A percentile compares a stretch with the other conserved stretches of the same genome.
Conservation (phyloP, 352 stramenopile species). For the Peronospora belbahrii region DNA sequence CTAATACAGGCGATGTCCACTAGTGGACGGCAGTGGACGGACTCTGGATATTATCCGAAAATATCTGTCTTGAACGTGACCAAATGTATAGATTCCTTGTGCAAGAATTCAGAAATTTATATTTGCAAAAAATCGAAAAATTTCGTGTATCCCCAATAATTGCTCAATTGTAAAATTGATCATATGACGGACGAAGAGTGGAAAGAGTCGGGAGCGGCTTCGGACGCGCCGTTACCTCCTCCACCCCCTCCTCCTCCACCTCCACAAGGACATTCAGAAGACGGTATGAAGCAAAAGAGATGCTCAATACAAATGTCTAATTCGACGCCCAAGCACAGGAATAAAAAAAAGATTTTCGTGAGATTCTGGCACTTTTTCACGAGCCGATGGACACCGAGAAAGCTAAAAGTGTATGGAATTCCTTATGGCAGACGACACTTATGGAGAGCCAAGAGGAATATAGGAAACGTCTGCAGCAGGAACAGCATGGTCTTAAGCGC, state of each 20-base stretch:
- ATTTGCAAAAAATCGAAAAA: too few relatives aligned
- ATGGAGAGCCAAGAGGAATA: conserved; percentile 56
- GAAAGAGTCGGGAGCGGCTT: conserved; percentile 14
- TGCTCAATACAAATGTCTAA: not conserved
- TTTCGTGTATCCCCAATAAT: too few relatives aligned
- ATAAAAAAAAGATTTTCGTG: conserved; percentile 60
- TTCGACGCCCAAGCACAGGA: conserved; percentile 17
- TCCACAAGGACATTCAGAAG: conserved; percentile 16
- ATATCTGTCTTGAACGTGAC: too few relatives aligned
- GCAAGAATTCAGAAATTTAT: too few relatives aligned
- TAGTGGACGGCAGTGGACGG: not conserved
- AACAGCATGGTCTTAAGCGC: conserved; percentile 25
- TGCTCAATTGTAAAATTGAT: not conserved
- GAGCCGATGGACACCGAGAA: conserved; percentile 11
- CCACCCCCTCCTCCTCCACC: conserved; percentile 33
- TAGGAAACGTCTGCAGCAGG: conserved; percentile 33
- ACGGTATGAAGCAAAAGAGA: conserved; percentile 21
- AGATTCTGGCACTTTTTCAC: conserved; percentile 61
- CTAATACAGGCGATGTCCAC: too few relatives aligned
- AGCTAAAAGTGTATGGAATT: conserved; percentile 27
- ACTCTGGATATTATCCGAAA: too few relatives aligned
- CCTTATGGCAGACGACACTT: conserved; percentile 44
- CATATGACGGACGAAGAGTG: not conserved
- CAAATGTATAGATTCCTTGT: too few relatives aligned
- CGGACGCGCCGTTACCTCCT: conserved; percentile 26